phyloP scores from a whole-genome alignment of 2,329 filamentous ascomycete genomes.

The Xylaria sp. region DNA sequence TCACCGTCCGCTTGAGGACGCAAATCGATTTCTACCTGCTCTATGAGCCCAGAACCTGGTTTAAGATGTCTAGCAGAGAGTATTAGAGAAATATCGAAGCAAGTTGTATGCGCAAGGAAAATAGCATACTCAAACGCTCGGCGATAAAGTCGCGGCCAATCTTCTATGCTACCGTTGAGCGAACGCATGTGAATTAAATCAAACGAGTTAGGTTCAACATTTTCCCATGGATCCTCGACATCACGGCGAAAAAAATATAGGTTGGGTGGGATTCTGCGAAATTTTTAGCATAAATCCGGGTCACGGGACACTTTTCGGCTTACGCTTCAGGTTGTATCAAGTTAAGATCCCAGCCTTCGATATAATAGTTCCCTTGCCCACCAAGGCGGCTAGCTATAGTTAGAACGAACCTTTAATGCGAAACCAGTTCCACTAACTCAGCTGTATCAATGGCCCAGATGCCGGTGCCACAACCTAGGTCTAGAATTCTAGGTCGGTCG shows the following conservation, averaged over 20 bases:
- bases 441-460: constrained; percentile 93
- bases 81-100: constrained; percentile 7
- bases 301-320: constrained; percentile 22
- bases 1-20: constrained; percentile 76
- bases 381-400: constrained; percentile 39
- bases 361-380: constrained; percentile 38
- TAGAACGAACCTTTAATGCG: constrained; percentile 15
- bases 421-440: constrained; percentile 63
- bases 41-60: constrained; percentile 78
- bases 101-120: not conserved
- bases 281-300: constrained; percentile 30
- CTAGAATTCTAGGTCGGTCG: constrained; percentile 60
- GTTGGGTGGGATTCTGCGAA: constrained; percentile 73
- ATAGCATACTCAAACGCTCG: constrained; percentile 71
- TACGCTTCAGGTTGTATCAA: constrained; percentile 52
- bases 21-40: constrained; percentile 92
- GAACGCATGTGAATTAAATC: constrained; percentile 87
- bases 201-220: constrained; percentile 65
- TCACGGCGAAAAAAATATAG: constrained; percentile 77
- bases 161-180: constrained; percentile 79
- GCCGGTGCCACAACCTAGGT: constrained; percentile 86
- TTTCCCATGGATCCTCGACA: constrained; percentile 78
- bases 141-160: constrained; percentile 79
- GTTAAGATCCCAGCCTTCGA: constrained; percentile 54
- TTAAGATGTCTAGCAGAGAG: constrained; percentile 72